These are phyloP conservation scores for Dipteronia sinensis DNA, from an alignment of 345 rosid genomes.

Conservation along the genomic window DNA sequence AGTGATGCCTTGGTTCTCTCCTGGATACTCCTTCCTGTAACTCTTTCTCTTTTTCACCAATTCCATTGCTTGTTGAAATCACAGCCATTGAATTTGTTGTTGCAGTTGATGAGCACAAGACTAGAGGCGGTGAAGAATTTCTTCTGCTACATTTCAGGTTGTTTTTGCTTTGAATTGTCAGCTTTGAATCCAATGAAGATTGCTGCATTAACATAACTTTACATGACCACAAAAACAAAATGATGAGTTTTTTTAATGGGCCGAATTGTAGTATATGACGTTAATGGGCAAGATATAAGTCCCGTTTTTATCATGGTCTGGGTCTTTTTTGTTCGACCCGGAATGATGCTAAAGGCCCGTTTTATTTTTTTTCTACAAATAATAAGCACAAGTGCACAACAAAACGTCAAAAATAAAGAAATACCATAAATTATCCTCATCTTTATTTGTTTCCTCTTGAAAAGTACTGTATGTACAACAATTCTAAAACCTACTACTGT, in stretches of 20 bases:
- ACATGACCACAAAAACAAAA: background rate
- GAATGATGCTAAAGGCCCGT: too few species aligned
- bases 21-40: conserved; percentile 76
- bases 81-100: too few species aligned
- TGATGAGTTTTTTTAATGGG: background rate
- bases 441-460: background rate
- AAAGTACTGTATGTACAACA: conserved; percentile 9
- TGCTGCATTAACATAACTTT: background rate
- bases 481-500: conserved; percentile 17
- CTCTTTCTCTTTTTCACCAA: conserved; percentile 56
- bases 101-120: conserved; percentile 25
- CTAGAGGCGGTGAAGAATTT: background rate
- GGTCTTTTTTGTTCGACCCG: background rate
- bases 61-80: conserved; percentile 6
- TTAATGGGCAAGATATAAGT: background rate
- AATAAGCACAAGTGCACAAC: conserved; percentile 5
- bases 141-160: conserved; percentile 5
- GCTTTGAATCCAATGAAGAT: background rate
- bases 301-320: background rate
- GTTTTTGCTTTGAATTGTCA: background rate
- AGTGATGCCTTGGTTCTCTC: conserved; percentile 79
- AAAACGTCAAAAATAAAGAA: background rate
- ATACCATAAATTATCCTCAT: background rate
- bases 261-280: too few species aligned
- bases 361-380: too few species aligned